Conservation (phyloP, 1,284 basidiomycete species). For the Wallemia ichthyophaga region DNA sequence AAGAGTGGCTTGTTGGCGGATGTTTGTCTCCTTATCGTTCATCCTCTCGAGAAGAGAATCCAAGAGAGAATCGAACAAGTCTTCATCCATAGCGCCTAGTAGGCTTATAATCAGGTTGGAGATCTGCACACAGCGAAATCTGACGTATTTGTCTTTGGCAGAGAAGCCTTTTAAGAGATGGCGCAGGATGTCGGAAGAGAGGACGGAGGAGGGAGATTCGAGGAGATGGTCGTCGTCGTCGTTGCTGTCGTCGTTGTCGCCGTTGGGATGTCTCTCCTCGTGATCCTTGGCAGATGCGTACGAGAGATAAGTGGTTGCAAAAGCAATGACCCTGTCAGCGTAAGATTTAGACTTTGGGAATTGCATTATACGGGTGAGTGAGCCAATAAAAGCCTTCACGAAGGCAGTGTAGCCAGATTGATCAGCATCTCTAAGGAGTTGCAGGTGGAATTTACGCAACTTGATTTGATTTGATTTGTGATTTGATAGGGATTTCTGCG, state of each 20-base stretch:
- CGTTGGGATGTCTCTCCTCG: slow-evolving; percentile 20
- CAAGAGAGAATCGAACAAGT: slow-evolving; percentile 39
- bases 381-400: slow-evolving; percentile 36
- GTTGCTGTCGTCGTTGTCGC: slow-evolving; percentile 39
- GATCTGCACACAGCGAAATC: slow-evolving; percentile 47
- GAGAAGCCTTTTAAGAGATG: slow-evolving; percentile 55
- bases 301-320: slow-evolving; percentile 49
- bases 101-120: slow-evolving; percentile 51
- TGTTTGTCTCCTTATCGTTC: slow-evolving; percentile 52
- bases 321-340: slow-evolving; percentile 58
- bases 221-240: no score
- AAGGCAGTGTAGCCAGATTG: slow-evolving; percentile 53
- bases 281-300: slow-evolving; percentile 18
- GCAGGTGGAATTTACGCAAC: slow-evolving; percentile 49
- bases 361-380: slow-evolving; percentile 36
- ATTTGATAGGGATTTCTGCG: slow-evolving; percentile 49
- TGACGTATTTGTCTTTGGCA: slow-evolving; percentile 66
- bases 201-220: no score
- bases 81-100: slow-evolving; percentile 60
- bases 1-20: slow-evolving; percentile 57
- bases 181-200: slow-evolving; percentile 37
- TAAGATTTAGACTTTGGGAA: slow-evolving; percentile 55
- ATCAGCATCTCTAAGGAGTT: slow-evolving; percentile 24
- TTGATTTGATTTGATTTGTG: slow-evolving; percentile 74
- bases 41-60: slow-evolving; percentile 41